A percentile compares a stretch with the other conserved stretches of the same genome.
Conservation (phyloP, 1,284 basidiomycete genomes). For the Sporisorium graminicola region DNA sequence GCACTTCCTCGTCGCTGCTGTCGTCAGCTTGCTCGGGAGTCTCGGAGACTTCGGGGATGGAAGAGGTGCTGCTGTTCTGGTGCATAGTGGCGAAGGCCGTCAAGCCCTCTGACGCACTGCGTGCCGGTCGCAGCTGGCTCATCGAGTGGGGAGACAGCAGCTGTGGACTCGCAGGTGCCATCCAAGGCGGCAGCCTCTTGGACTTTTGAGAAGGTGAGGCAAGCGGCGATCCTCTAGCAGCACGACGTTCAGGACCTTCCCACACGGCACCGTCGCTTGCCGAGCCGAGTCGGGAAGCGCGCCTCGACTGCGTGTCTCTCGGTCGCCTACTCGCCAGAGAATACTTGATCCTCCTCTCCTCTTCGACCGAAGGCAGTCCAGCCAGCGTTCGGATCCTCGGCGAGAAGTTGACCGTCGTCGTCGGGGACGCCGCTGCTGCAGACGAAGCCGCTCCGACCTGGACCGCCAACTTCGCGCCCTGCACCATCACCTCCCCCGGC, state of each 20-base stretch:
- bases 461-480: constrained; percentile 6
- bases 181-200: constrained; percentile 47
- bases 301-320: constrained; percentile 31
- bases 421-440: neutral
- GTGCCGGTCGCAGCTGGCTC: constrained; percentile 1
- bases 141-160: constrained; percentile 26
- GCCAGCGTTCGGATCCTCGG: constrained; percentile 42
- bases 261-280: constrained; percentile 28
- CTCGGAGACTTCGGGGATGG: constrained; percentile 26
- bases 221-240: constrained; percentile 8
- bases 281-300: constrained; percentile 13
- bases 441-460: neutral
- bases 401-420: constrained; percentile 28
- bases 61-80: constrained; percentile 21
- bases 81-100: constrained; percentile 12
- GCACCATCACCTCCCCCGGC: constrained; percentile 37
- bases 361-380: constrained; percentile 36
- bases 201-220: constrained; percentile 22
- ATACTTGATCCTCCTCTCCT: constrained; percentile 29
- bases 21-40: constrained; percentile 15
- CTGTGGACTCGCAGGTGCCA: constrained; percentile 32
- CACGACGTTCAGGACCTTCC: constrained; percentile 16
- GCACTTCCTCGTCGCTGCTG: constrained; percentile 59
- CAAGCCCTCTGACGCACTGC: constrained; percentile 16
- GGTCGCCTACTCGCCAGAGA: constrained; percentile 12